Base-by-base conservation (phyloP, 176 grass and related monocot species). In the Triticum monococcum region DNA sequence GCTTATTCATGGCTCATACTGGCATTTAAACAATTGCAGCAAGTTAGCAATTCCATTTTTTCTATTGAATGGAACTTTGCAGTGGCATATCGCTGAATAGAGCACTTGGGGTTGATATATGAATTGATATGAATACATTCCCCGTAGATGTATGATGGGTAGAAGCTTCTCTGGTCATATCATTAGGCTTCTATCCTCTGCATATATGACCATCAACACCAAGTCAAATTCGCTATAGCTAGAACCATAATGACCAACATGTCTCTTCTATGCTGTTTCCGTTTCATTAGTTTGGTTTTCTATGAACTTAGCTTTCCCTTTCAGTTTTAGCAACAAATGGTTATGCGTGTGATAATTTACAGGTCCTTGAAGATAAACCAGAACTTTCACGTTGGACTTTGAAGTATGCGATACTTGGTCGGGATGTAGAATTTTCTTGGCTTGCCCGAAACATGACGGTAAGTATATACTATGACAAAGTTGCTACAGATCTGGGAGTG, bases 281-380 rank as follows among this genome's bases (percentile, higher is more conserved):
- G 36, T 81, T 68, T 9, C 79, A 72, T 54, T 41, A 33, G 18
- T 24, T 87, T 91, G 20, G 35, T 57, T 84, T 84, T 52, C 40
- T n/a, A 28, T 63, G 45, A 57, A 11, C 65, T 26, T 37, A 16
- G 41, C 33, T 83, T 20, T 30, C 11, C 16, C 10, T 43, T 73
- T 79, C 13, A 26, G 46, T 83, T 79, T 83, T 5, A 60, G 25
- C 20, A 62, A 62, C 68, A 50, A 7, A 57, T 28, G 17, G 13
- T 30, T 82, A 54, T 83, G 12, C 12, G 33, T 35, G 79, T 75
- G 28, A 28, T n/a, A 60, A 82, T 82, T 79, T 77, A 81, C 84
- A 99, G 97, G 1, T 99, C 81, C 79, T 96, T 70, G 81, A 92
- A 86, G 94, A 96, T 90, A 99, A 94, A 86, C 97, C 94, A 78